Evolutionary conservation across 1,139 yeast species (phyloP).

Genomic region (Debaryomyces singareniensis): DNA sequence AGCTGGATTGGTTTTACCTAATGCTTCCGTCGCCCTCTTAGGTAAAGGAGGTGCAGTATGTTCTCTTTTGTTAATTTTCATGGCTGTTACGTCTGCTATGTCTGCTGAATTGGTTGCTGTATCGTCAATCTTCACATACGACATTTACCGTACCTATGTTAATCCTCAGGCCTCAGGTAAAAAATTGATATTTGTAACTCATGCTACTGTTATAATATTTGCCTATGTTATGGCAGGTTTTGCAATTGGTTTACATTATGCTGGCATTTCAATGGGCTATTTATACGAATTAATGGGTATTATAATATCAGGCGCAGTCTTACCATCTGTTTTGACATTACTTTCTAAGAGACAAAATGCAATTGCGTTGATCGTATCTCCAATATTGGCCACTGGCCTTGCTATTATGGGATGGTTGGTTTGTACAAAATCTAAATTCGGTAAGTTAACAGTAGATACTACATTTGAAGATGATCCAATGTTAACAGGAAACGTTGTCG

Average conservation of each 20-base stretch:
- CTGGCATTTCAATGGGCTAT: conserved; percentile 81
- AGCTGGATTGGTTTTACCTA: conserved; percentile 80
- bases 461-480: conserved; percentile 76
- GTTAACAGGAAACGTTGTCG: conserved; percentile 82
- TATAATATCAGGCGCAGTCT: conserved; percentile 78
- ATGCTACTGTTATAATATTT: conserved; percentile 55
- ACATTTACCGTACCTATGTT: conserved; percentile 72
- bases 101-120: conserved; percentile 88
- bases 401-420: conserved; percentile 67
- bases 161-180: conserved; percentile 75
- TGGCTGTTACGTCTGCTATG: conserved; percentile 78
- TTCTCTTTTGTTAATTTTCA: conserved; percentile 67
- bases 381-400: conserved; percentile 54
- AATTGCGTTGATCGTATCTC: conserved; percentile 54
- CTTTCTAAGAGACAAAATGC: conserved; percentile 63
- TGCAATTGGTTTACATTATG: conserved; percentile 75
- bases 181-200: conserved; percentile 62
- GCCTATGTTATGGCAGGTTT: conserved; percentile 75
- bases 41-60: conserved; percentile 88
- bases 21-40: conserved; percentile 77
- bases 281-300: conserved; percentile 84
- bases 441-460: conserved; percentile 50
- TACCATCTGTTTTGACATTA: conserved; percentile 68
- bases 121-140: conserved; percentile 78
- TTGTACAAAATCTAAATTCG: conserved; percentile 48